Conservation (phyloP, 148 eudicot genomes). For the Limonium bicolor region DNA sequence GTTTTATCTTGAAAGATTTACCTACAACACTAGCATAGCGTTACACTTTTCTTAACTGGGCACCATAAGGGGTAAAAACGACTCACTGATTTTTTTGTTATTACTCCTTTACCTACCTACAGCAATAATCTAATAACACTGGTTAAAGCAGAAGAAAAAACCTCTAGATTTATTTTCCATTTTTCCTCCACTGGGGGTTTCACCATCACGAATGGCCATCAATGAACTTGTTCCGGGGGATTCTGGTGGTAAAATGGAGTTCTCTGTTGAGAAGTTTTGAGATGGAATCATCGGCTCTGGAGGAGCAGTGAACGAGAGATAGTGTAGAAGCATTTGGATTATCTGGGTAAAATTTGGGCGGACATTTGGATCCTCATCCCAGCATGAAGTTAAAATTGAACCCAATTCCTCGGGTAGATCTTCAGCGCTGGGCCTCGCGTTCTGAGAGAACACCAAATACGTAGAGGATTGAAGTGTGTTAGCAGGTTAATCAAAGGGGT, state of each 20-base stretch:
- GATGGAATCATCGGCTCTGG: slow-evolving; percentile 48
- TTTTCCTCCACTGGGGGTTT: slow-evolving; percentile 37
- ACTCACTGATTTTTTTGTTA: too few species aligned
- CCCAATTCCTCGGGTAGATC: slow-evolving; percentile 76
- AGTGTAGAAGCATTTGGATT: slow-evolving; percentile 68
- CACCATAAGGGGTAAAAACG: too few species aligned
- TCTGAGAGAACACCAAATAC: slow-evolving; percentile 27
- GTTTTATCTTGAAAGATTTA: too few species aligned
- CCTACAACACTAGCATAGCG: too few species aligned
- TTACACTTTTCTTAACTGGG: too few species aligned
- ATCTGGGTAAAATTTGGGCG: slow-evolving; percentile 83
- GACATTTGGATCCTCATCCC: slow-evolving; percentile 72
- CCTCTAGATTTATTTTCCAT: slow-evolving; percentile 40
- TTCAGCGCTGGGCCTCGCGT: slow-evolving; percentile 78
- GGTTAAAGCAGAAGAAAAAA: slow-evolving; percentile 55
- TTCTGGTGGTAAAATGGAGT: slow-evolving; percentile 65
- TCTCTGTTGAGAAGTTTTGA: slow-evolving; percentile 47
- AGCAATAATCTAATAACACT: slow-evolving; percentile 25
- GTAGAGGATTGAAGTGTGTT: not conserved
- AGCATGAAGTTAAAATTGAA: slow-evolving; percentile 61
- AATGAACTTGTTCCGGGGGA: slow-evolving; percentile 87
- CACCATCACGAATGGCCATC: slow-evolving; percentile 47
- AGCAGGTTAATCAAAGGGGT: not conserved
- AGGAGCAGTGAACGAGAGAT: slow-evolving; percentile 36
- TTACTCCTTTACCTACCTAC: too few species aligned